Percentiles rank a stretch among this genome's conserved stretches.
Evolutionary conservation across 2,329 filamentous ascomycete genomes (phyloP).

Genomic region (Talaromyces sp.): DNA sequence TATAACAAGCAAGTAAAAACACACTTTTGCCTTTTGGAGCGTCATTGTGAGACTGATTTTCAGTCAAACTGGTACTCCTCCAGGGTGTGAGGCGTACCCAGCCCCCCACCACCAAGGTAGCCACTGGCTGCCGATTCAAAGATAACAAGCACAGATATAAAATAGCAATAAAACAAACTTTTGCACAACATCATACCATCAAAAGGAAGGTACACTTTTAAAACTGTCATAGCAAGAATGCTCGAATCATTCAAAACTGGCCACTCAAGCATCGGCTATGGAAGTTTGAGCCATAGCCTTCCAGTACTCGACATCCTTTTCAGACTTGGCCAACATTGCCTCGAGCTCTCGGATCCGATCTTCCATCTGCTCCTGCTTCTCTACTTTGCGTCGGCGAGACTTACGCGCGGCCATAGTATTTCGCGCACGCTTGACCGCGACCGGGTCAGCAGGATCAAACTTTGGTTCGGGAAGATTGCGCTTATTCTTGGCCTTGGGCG

Average conservation of each 20-base stretch:
- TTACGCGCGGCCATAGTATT: constrained; percentile 93
- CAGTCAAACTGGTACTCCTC: constrained; percentile 24
- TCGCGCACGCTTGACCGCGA: constrained; percentile 82
- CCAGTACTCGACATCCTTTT: constrained; percentile 19
- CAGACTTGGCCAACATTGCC: constrained; percentile 38
- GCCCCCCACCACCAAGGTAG: constrained; percentile 34
- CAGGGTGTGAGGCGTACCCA: constrained; percentile 29
- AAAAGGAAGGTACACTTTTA: background rate
- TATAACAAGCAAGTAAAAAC: constrained; percentile 19
- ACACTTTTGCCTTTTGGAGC: constrained; percentile 32
- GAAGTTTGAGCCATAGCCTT: background rate
- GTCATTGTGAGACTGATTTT: constrained; percentile 20
- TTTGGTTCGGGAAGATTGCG: background rate
- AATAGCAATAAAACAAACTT: constrained; percentile 5
- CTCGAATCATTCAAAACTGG: background rate
- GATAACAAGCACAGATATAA: constrained; percentile 22
- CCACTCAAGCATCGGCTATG: background rate
- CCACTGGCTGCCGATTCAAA: constrained; percentile 17
- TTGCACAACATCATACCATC: constrained; percentile 2
- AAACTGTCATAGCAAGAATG: background rate
- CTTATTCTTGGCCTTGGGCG: constrained; percentile 7
- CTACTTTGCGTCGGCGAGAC: constrained; percentile 81
- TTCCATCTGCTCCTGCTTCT: constrained; percentile 72
- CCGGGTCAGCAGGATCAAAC: constrained; percentile 7
- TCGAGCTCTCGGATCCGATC: constrained; percentile 67